Evolutionary conservation across 2,329 filamentous ascomycete species (phyloP), one percentile per base, ranked within the genome.

Genomic region (Onygenales sp.): DNA sequence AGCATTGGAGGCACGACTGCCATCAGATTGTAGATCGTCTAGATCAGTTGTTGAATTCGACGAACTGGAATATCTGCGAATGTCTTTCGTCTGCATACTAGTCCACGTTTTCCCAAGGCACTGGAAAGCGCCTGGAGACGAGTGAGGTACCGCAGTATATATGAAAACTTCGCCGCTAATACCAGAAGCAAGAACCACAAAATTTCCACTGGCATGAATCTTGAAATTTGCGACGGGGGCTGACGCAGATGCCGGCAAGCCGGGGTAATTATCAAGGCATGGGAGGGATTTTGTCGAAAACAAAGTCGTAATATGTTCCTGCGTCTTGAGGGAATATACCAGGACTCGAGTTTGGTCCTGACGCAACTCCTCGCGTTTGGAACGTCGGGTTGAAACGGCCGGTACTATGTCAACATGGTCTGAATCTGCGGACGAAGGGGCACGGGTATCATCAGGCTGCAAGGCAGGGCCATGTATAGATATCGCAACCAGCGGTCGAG

Each of bases 31-130:
- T 54, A 70, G 69, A 32, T 68, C 69, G 55, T 74, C 72, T 9
- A 68, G 64, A 54, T 74, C 73, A 13, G 21, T 49, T 41, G 73
- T 72, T 27, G 72, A 73, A 52, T 63, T 71, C 10, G 72, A 74
- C 17, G 75, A 75, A 10, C 68, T 69, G 10, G 75, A 77, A 54
- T 74, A 71, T 54, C 74, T 68, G 47, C 74, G 67, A 32, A 62
- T 58, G 50, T 72, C 66, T 43, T 65, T 66, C 11, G 66, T 79
- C 64, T 93, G 88, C 32, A 95, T 75, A 44, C 84, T 85, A 0
- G 93, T 96, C 93, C 93, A 98, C 14, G 94, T 74, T 71, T 98
- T 98, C 17, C 86, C 91, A 53, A 93, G 76, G 62, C 90, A 96
- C 55, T 75, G 74, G 64, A 82, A 85, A 11, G 58, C 55, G 35